Conservation (phyloP, 768 basidiomycete genomes). For the Xerocomellus chrysenteron region DNA sequence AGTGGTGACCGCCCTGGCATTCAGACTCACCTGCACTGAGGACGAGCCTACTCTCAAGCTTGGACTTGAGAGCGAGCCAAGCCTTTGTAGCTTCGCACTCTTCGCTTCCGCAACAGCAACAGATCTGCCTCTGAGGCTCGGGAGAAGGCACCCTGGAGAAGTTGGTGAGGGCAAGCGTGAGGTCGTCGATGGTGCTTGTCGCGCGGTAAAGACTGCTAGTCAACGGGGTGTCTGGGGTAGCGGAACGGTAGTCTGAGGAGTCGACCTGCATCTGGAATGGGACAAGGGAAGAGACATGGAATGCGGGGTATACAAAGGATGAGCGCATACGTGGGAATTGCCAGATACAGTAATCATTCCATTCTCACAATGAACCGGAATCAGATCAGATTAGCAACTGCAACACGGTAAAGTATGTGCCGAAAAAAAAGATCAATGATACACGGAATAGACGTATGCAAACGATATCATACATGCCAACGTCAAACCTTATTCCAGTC, state of each 20-base stretch:
- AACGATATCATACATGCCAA: slow-evolving; percentile 19
- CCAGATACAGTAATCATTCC: slow-evolving; percentile 10
- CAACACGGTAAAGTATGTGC: slow-evolving; percentile 11
- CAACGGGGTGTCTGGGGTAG: slow-evolving; percentile 51
- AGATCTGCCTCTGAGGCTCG: slow-evolving; percentile 50
- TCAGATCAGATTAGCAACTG: slow-evolving; percentile 5
- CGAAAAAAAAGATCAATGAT: background rate
- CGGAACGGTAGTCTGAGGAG: slow-evolving; percentile 34
- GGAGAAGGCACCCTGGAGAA: slow-evolving; percentile 77
- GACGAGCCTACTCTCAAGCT: slow-evolving; percentile 73
- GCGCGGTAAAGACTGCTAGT: slow-evolving; percentile 52
- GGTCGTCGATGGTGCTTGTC: slow-evolving; percentile 71
- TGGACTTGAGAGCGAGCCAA: slow-evolving; percentile 65
- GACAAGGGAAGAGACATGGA: background rate
- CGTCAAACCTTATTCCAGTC: slow-evolving; percentile 28
- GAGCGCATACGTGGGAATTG: slow-evolving; percentile 18
- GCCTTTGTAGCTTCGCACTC: slow-evolving; percentile 63
- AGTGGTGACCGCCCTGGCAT: background rate
- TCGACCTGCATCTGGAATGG: slow-evolving; percentile 25
- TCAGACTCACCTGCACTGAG: slow-evolving; percentile 77
- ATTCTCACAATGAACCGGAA: background rate
- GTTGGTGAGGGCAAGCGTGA: slow-evolving; percentile 69
- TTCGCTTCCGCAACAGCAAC: slow-evolving; percentile 66
- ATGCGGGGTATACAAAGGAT: background rate
- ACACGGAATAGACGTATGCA: slow-evolving; percentile 8